phyloP scores from a whole-genome alignment of 2,329 filamentous ascomycete species.

The Pseudogymnoascus sp. region DNA sequence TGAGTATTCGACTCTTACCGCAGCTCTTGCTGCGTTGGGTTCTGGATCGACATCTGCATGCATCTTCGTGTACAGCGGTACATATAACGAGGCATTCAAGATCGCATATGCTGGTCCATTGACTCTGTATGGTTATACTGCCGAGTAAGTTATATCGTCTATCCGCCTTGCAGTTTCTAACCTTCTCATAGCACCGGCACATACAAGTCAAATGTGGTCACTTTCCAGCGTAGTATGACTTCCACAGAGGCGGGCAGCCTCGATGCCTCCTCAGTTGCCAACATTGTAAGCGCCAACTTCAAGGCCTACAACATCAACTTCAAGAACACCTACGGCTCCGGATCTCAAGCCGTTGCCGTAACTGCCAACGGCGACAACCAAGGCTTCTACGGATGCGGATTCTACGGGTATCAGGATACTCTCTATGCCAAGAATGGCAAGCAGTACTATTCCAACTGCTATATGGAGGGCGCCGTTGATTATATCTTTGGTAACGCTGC shows the following conservation, averaged over 20 bases:
- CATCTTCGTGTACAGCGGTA: conserved; percentile 47
- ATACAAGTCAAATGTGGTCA: conserved; percentile 14
- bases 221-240: conserved; percentile 7
- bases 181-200: conserved; percentile 11
- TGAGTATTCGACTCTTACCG: conserved; percentile 11
- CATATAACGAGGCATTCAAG: conserved; percentile 42
- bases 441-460: conserved; percentile 45
- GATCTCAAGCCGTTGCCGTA: conserved; percentile 45
- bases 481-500: conserved; percentile 47
- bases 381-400: conserved; percentile 45
- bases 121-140: conserved; percentile 40
- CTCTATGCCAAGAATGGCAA: conserved; percentile 39
- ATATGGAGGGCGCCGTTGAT: conserved; percentile 48
- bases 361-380: conserved; percentile 39
- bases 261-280: conserved; percentile 36
- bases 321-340: conserved; percentile 37
- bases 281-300: conserved; percentile 39
- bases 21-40: conserved; percentile 12
- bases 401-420: conserved; percentile 48
- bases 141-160: conserved; percentile 20
- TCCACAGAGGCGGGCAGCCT: conserved; percentile 14
- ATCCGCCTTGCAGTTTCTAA: not conserved
- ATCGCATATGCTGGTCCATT: conserved; percentile 24
- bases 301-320: conserved; percentile 51
- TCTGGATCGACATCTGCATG: conserved; percentile 24